A percentile compares a stretch with the other conserved stretches of the same genome.
Conservation (phyloP, 2,329 filamentous ascomycete genomes). For the Sordariomycetes sp. region DNA sequence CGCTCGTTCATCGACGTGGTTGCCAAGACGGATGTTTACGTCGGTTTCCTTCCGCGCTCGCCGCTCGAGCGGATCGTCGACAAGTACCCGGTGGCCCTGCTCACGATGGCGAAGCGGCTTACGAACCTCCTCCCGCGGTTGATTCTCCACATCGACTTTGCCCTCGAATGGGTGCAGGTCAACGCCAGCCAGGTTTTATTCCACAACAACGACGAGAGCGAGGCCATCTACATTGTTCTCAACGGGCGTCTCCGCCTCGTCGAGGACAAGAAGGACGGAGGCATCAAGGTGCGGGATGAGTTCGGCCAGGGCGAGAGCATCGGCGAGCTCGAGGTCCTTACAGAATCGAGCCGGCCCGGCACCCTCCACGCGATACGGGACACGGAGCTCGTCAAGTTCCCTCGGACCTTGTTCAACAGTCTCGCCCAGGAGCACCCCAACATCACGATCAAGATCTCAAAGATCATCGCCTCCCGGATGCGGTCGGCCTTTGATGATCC, state of each 20-base stretch:
- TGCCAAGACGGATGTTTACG: conserved; percentile 96
- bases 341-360: conserved; percentile 79
- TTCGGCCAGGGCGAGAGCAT: conserved; percentile 97
- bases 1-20: conserved; percentile 93
- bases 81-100: conserved; percentile 75
- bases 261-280: conserved; percentile 66
- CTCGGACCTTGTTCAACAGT: conserved; percentile 92
- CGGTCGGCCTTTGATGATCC: conserved; percentile 75
- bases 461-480: conserved; percentile 96
- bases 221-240: conserved; percentile 94
- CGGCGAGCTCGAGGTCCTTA: conserved; percentile 91
- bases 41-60: conserved; percentile 78
- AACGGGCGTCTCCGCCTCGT: conserved; percentile 84
- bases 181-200: conserved; percentile 91
- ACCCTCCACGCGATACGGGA: conserved; percentile 93
- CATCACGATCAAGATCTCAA: conserved; percentile 98
- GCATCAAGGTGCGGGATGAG: conserved; percentile 77
- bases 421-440: conserved; percentile 92
- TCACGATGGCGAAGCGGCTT: conserved; percentile 92
- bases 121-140: conserved; percentile 80
- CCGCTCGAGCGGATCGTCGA: conserved; percentile 88
- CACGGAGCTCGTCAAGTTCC: conserved; percentile 92
- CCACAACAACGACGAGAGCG: conserved; percentile 86
- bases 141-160: conserved; percentile 95
- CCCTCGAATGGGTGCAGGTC: conserved; percentile 95